A percentile compares a stretch with the other conserved stretches of the same genome.
phyloP scores from a whole-genome alignment of 2,329 filamentous ascomycete genomes.

The Aspergillus quadricinctus region DNA sequence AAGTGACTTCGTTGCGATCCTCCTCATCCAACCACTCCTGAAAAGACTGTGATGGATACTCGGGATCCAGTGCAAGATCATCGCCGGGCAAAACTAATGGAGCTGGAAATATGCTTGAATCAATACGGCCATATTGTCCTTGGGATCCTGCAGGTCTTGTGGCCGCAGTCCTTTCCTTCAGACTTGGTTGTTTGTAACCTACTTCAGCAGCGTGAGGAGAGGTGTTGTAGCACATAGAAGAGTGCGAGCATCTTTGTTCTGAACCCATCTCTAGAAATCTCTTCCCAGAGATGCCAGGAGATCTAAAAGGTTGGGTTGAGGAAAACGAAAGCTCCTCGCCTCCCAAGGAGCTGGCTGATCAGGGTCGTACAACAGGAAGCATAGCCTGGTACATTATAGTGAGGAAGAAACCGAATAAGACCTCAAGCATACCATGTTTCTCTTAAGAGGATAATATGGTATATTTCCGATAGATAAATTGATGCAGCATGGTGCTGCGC shows the following conservation, averaged over 20 bases:
- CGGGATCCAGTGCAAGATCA: conserved; percentile 52
- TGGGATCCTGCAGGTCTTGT: conserved; percentile 1
- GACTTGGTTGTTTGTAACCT: conserved; percentile 28
- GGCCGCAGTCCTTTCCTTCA: conserved; percentile 21
- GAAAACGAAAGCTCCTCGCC: too few relatives aligned
- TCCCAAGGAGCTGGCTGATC: too few relatives aligned
- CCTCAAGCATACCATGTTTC: too few relatives aligned
- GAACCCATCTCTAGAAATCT: not conserved
- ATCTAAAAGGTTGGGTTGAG: too few relatives aligned
- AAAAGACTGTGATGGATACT: conserved; percentile 50
- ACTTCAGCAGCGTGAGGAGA: conserved; percentile 33
- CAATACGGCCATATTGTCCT: not conserved
- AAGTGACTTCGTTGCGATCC: conserved; percentile 49
- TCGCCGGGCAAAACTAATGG: conserved; percentile 59
- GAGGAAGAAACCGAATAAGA: too few relatives aligned
- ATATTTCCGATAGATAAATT: not conserved
- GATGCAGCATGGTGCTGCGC: not conserved
- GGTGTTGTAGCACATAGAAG: conserved; percentile 2
- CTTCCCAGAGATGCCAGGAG: too few relatives aligned
- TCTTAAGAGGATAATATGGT: too few relatives aligned
- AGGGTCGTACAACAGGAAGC: too few relatives aligned
- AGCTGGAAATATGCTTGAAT: conserved; percentile 47
- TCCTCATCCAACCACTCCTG: conserved; percentile 47
- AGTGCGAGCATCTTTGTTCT: conserved; percentile 3
- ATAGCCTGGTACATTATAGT: too few relatives aligned